phyloP scores from a whole-genome alignment of 2,329 filamentous ascomycete genomes.

The Lachnellula arida region DNA sequence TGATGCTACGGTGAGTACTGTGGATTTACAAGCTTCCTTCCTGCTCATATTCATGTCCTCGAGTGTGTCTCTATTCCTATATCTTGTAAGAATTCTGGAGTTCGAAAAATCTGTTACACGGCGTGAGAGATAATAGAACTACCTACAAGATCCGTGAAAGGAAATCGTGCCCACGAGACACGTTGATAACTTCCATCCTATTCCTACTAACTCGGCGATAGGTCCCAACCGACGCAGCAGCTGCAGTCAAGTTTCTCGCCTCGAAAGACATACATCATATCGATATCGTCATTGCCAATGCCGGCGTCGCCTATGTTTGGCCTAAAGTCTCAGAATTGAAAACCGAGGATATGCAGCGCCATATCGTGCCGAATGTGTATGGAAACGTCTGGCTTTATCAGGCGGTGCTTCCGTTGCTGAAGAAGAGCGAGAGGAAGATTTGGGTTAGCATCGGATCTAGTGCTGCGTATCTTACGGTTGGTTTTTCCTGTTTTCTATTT shows the following conservation, averaged over 20 bases:
- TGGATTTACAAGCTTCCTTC: background rate
- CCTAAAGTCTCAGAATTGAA: conserved; percentile 32
- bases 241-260: conserved; percentile 26
- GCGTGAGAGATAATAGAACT: background rate
- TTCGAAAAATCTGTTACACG: no score
- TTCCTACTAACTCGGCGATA: no score
- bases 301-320: conserved; percentile 28
- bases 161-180: background rate
- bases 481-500: background rate
- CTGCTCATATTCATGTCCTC: background rate
- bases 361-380: conserved; percentile 29
- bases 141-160: background rate
- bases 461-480: conserved; percentile 4
- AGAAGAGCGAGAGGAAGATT: conserved; percentile 30
- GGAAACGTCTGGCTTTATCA: conserved; percentile 33
- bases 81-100: no score
- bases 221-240: conserved; percentile 24
- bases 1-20: conserved; percentile 21
- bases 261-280: conserved; percentile 29
- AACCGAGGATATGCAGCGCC: conserved; percentile 23
- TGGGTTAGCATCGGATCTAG: conserved; percentile 32
- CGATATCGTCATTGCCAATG: conserved; percentile 37
- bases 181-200: no score
- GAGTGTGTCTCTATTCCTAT: background rate
- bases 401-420: conserved; percentile 28